Conservation (phyloP, 2,329 filamentous ascomycete genomes). For the Sclerotinia trifoliorum region DNA sequence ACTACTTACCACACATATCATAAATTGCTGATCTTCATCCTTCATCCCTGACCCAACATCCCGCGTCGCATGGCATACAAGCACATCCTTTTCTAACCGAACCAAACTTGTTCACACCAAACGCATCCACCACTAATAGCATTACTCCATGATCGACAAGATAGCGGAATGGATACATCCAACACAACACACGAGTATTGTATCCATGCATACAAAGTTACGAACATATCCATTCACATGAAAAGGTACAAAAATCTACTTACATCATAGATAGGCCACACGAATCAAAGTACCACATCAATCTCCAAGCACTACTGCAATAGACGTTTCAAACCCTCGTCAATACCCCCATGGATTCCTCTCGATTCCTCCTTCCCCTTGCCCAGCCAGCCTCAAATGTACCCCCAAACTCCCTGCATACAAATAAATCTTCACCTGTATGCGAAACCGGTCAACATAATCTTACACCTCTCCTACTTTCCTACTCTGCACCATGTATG, state of each 20-base stretch:
- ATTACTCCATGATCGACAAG: not conserved
- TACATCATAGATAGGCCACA: too few species aligned
- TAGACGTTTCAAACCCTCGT: not conserved
- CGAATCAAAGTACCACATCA: too few species aligned
- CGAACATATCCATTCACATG: too few species aligned
- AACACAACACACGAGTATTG: not conserved
- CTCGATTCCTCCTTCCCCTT: not conserved
- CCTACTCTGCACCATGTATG: too few species aligned
- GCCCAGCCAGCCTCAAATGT: not conserved
- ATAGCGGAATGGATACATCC: not conserved
- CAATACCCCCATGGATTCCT: not conserved
- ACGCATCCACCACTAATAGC: not conserved
- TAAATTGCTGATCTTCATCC: not conserved
- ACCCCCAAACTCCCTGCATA: not conserved
- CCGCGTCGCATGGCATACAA: not conserved
- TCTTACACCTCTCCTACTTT: too few species aligned
- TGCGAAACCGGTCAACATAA: too few species aligned
- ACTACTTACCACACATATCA: not conserved
- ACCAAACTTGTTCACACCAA: not conserved
- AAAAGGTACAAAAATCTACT: too few species aligned
- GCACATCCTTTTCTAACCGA: not conserved
- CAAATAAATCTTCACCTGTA: too few species aligned
- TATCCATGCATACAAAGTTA: not conserved
- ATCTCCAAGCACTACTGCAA: too few species aligned
- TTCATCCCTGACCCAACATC: not conserved